Evolutionary conservation across 1,284 basidiomycete species (phyloP).

Genomic region (Thecaphora frezii): DNA sequence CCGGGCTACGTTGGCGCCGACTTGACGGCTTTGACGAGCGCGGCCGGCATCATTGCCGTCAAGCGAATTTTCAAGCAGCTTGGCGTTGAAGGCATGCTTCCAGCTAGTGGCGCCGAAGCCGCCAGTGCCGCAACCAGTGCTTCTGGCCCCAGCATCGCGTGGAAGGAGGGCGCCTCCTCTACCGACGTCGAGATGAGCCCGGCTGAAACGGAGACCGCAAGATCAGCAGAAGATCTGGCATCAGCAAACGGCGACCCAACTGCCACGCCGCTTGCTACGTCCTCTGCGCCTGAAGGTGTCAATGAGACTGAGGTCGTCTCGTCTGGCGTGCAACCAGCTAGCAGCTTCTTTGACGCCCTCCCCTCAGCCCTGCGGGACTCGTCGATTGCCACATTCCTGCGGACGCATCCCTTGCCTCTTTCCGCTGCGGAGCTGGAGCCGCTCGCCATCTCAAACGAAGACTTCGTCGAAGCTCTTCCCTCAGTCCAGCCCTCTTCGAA

Average conservation of each 20-base stretch:
- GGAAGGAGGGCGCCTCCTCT: neutral
- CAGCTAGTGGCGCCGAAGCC: slow-evolving; percentile 1
- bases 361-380: slow-evolving; percentile 62
- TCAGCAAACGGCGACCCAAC: neutral
- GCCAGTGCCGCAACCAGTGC: too few species aligned
- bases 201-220: neutral
- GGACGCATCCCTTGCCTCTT: slow-evolving; percentile 78
- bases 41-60: slow-evolving; percentile 91
- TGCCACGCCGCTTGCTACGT: neutral
- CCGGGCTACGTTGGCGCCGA: slow-evolving; percentile 98
- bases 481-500: slow-evolving; percentile 93
- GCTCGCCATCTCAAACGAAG: slow-evolving; percentile 72
- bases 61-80: slow-evolving; percentile 89
- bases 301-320: neutral
- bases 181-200: slow-evolving; percentile 35
- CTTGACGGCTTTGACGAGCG: slow-evolving; percentile 82
- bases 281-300: neutral
- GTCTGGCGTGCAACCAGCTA: slow-evolving; percentile 27
- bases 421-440: slow-evolving; percentile 75
- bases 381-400: slow-evolving; percentile 86
- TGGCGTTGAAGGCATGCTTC: slow-evolving; percentile 56
- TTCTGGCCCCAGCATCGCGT: too few species aligned
- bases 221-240: slow-evolving; percentile 1
- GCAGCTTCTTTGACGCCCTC: slow-evolving; percentile 47
- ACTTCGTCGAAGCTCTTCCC: slow-evolving; percentile 74